A percentile compares a stretch with the other conserved stretches of the same genome.
Evolutionary conservation across 345 rosid genomes (phyloP).

Genomic region (Populus alba): DNA sequence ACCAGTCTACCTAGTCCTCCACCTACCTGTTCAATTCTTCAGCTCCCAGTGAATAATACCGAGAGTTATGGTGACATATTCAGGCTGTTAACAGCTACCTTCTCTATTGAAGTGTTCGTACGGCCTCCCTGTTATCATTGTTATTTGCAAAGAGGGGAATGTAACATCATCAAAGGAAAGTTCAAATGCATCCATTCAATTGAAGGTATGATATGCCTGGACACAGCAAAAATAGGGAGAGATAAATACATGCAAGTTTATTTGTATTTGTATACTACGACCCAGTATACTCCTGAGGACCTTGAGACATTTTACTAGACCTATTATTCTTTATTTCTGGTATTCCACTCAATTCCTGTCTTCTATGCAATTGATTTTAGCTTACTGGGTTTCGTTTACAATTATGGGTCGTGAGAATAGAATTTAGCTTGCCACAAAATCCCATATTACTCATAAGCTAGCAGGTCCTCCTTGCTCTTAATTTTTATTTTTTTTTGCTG

Average conservation of each 20-base stretch:
- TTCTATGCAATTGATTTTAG: no score
- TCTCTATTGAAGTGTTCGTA: neutral
- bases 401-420: no score
- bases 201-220: neutral
- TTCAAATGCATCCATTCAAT: slow-evolving; percentile 10
- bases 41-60: slow-evolving; percentile 6
- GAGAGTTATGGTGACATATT: neutral
- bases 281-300: neutral
- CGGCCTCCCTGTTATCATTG: neutral
- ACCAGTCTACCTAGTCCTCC: neutral
- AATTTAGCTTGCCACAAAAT: no score
- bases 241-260: neutral
- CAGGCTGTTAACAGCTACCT: slow-evolving; percentile 15
- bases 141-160: neutral
- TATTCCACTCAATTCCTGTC: neutral
- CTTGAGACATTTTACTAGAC: no score
- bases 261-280: neutral
- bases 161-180: neutral
- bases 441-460: no score
- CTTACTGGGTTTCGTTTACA: no score
- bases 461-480: no score
- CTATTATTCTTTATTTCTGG: no score
- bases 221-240: neutral
- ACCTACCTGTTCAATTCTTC: slow-evolving; percentile 25
- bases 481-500: no score